Evolutionary conservation across 140 eudicot genomes (phyloP).

Genomic region (Anethum foeniculum): DNA sequence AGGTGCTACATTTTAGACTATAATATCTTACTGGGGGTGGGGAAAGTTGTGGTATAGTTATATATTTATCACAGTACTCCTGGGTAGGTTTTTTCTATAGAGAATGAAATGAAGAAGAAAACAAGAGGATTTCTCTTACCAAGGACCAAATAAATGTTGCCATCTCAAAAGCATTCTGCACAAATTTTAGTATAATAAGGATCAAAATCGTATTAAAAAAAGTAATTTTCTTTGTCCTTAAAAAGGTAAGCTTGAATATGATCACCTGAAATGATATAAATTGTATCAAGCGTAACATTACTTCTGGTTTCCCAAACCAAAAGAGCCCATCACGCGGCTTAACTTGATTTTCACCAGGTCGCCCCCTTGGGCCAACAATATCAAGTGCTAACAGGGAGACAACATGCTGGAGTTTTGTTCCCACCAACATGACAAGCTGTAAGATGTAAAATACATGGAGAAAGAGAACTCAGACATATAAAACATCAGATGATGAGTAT

Average conservation of each 20-base stretch:
- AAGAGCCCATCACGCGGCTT: constrained; percentile 93
- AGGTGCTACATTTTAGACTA: not conserved
- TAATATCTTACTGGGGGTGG: not conserved
- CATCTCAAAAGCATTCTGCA: constrained; percentile 99
- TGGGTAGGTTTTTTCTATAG: not conserved
- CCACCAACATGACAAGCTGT: constrained; percentile 84
- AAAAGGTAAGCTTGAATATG: not conserved
- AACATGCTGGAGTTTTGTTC: constrained; percentile 97
- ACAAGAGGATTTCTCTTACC: constrained; percentile 39
- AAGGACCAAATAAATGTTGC: constrained; percentile 96
- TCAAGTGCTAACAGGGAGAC: constrained; percentile 93
- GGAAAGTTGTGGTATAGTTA: not conserved
- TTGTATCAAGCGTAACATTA: constrained; percentile 74
- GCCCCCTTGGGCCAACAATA: constrained; percentile 61
- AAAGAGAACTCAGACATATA: not conserved
- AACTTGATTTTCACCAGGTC: constrained; percentile 52
- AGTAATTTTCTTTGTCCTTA: not conserved
- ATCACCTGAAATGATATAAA: constrained; percentile 94
- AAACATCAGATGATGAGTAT: not conserved
- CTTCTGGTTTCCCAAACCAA: constrained; percentile 97
- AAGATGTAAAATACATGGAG: not conserved
- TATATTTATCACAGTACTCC: not conserved
- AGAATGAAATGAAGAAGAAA: not conserved
- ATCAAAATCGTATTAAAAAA: not conserved
- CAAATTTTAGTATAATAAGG: not conserved